A percentile compares a stretch with the other conserved stretches of the same genome.
Conservation (phyloP, 2,329 filamentous ascomycete species). For the Fusarium tjaetaba region DNA sequence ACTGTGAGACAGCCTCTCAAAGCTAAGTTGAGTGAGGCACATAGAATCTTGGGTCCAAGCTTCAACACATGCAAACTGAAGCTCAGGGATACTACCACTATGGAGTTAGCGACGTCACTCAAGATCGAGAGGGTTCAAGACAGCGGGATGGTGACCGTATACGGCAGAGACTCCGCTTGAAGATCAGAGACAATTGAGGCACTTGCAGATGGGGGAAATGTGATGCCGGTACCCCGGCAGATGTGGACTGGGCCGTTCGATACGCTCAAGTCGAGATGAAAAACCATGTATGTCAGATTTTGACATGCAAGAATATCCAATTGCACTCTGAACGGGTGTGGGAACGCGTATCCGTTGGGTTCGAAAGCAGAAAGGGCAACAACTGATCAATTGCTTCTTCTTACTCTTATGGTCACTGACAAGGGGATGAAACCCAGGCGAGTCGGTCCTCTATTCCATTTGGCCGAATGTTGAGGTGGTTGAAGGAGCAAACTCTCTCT, state of each 20-base stretch:
- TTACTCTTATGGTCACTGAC: not conserved
- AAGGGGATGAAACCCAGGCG: slow-evolving; percentile 30
- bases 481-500: slow-evolving; percentile 22
- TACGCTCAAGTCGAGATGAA: slow-evolving; percentile 35
- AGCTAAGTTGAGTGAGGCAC: slow-evolving; percentile 21
- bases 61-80: slow-evolving; percentile 15
- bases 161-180: slow-evolving; percentile 17
- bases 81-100: not conserved
- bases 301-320: slow-evolving; percentile 21
- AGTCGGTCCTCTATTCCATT: slow-evolving; percentile 24
- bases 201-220: slow-evolving; percentile 39
- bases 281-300: slow-evolving; percentile 29
- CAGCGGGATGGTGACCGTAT: slow-evolving; percentile 19
- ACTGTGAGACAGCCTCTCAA: slow-evolving; percentile 22
- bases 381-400: slow-evolving; percentile 7
- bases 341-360: slow-evolving; percentile 15
- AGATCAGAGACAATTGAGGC: slow-evolving; percentile 38
- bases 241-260: slow-evolving; percentile 28
- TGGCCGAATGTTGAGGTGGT: slow-evolving; percentile 20
- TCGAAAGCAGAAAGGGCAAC: slow-evolving; percentile 7
- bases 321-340: slow-evolving; percentile 13
- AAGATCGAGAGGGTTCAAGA: slow-evolving; percentile 22
- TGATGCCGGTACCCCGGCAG: slow-evolving; percentile 41
- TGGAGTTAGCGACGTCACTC: slow-evolving; percentile 36
- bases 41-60: slow-evolving; percentile 17